These are phyloP conservation scores for Pleurotus citrinopileatus DNA, from an alignment of 768 basidiomycete genomes.

Conservation along the genomic window DNA sequence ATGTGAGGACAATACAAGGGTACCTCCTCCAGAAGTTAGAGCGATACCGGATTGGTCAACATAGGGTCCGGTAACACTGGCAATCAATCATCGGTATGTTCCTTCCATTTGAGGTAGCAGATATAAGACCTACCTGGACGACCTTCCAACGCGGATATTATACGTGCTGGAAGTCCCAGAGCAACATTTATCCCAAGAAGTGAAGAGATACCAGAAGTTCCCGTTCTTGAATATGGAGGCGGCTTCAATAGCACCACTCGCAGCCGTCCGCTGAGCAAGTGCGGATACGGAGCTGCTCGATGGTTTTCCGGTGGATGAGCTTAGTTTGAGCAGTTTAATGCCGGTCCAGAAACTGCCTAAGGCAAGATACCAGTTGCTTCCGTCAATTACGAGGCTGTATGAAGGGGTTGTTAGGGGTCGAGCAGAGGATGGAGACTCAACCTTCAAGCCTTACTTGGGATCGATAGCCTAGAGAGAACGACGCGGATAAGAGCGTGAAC, in stretches of 20 bases:
- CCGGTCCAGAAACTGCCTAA: constrained; percentile 58
- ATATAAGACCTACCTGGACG: constrained; percentile 30
- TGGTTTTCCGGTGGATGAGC: constrained; percentile 40
- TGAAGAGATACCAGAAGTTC: constrained; percentile 52
- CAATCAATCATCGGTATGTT: not conserved
- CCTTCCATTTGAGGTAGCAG: not conserved
- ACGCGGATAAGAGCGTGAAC: not conserved
- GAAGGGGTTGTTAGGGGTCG: not conserved
- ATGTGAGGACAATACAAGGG: constrained; percentile 44
- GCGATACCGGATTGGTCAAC: constrained; percentile 45
- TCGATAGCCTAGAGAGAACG: constrained; percentile 41
- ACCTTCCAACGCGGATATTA: constrained; percentile 57
- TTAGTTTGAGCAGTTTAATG: constrained; percentile 40
- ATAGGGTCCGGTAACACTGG: constrained; percentile 40
- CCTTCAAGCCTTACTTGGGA: constrained; percentile 38
- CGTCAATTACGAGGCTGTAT: constrained; percentile 22
- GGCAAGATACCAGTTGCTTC: constrained; percentile 44
- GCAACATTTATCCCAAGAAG: constrained; percentile 55
- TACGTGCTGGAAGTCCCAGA: constrained; percentile 50
- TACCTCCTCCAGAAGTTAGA: constrained; percentile 48
- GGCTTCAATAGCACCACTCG: constrained; percentile 47
- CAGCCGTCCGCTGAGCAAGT: constrained; percentile 42
- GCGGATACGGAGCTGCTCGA: constrained; percentile 35
- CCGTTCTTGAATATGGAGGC: constrained; percentile 41
- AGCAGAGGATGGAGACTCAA: not conserved